Conservation (phyloP, 345 rosid species). For the Rubroshorea leprosula region DNA sequence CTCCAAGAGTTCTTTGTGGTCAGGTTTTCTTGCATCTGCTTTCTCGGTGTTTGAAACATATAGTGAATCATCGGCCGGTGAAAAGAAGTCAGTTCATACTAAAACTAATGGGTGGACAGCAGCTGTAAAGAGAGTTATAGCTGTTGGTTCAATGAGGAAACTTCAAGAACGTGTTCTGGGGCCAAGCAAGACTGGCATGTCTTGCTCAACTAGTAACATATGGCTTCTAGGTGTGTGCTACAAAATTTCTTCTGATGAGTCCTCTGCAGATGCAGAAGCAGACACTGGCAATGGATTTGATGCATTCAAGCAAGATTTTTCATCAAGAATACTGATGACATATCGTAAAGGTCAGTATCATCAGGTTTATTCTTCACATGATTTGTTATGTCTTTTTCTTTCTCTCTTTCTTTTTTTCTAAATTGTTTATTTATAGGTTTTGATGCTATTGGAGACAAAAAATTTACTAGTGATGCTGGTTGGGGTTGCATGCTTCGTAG, state of each 20-base stretch:
- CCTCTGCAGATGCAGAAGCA: slow-evolving; percentile 27
- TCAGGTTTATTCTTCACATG: slow-evolving; percentile 1
- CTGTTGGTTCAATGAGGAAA: slow-evolving; percentile 79
- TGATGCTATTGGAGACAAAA: slow-evolving; percentile 61
- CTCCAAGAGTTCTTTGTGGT: slow-evolving; percentile 45
- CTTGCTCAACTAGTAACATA: slow-evolving; percentile 55
- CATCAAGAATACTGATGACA: slow-evolving; percentile 70
- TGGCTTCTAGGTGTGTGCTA: slow-evolving; percentile 85
- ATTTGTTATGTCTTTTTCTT: too few species aligned
- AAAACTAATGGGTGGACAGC: slow-evolving; percentile 65
- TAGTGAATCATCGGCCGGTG: slow-evolving; percentile 40
- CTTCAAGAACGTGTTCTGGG: slow-evolving; percentile 85
- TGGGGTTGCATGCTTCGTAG: slow-evolving; percentile 99
- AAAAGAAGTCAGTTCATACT: slow-evolving; percentile 33
- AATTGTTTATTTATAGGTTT: slow-evolving; percentile 48
- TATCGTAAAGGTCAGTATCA: slow-evolving; percentile 76
- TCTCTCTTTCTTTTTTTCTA: too few species aligned
- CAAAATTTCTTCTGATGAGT: slow-evolving; percentile 47
- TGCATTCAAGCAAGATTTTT: slow-evolving; percentile 60
- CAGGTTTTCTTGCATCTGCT: slow-evolving; percentile 57
- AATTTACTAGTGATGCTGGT: slow-evolving; percentile 59
- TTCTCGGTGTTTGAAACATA: slow-evolving; percentile 55
- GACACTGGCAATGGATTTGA: slow-evolving; percentile 37
- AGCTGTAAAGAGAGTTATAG: slow-evolving; percentile 57
- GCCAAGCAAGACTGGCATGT: slow-evolving; percentile 53